phyloP scores from a whole-genome alignment of 78 protist species.

The Andalucia godoyi region DNA sequence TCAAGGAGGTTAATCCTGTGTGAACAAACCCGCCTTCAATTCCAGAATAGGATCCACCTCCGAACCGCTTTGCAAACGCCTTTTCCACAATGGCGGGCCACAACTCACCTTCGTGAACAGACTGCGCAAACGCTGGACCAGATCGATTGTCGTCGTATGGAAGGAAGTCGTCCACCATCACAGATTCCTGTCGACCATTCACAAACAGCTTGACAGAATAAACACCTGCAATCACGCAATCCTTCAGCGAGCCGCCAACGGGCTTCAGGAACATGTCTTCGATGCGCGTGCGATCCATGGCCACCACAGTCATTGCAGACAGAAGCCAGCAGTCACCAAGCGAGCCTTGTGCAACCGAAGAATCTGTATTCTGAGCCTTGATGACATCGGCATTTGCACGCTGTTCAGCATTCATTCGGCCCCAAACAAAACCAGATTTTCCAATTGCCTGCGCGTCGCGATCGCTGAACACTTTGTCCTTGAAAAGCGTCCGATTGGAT shows the following conservation, averaged over 20 bases:
- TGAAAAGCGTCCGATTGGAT: too few species aligned
- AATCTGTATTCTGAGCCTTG: neutral
- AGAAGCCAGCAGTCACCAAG: slow-evolving; percentile 60
- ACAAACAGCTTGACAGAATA: neutral
- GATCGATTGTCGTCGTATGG: neutral
- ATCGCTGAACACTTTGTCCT: too few species aligned
- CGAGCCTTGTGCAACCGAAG: slow-evolving; percentile 37
- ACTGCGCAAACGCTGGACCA: neutral
- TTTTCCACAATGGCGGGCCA: neutral
- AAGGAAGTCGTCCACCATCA: slow-evolving; percentile 13
- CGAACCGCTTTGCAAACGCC: slow-evolving; percentile 15
- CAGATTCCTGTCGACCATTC: neutral
- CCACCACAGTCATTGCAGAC: slow-evolving; percentile 11
- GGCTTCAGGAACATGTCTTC: neutral
- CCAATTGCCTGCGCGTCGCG: too few species aligned
- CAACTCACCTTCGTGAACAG: neutral
- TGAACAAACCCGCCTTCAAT: neutral
- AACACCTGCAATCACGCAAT: neutral
- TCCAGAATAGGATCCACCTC: neutral
- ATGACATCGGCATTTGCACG: neutral
- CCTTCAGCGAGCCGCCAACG: neutral
- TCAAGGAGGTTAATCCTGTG: neutral
- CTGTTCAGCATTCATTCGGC: too few species aligned
- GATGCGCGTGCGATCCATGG: neutral
- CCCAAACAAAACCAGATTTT: too few species aligned